phyloP scores from a whole-genome alignment of 129 eudicot species.

The Oenanthe sinensis region DNA sequence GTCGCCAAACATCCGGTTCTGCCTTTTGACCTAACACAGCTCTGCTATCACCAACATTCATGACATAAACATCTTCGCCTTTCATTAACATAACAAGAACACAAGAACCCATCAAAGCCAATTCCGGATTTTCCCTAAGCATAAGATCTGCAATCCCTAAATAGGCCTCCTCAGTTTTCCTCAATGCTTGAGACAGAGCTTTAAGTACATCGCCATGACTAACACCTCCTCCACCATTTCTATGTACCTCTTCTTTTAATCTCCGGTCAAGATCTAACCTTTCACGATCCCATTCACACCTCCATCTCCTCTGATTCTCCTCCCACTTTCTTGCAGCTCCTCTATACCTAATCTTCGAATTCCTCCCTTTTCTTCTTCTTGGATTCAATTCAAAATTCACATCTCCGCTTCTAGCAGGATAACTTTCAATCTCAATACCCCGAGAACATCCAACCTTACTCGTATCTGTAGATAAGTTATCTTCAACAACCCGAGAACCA shows the following conservation, averaged over 20 bases:
- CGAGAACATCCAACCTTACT: slow-evolving; percentile 25
- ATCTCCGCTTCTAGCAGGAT: slow-evolving; percentile 31
- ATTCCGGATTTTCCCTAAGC: slow-evolving; percentile 87
- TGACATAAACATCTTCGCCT: slow-evolving; percentile 92
- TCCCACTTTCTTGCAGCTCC: slow-evolving; percentile 74
- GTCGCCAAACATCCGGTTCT: slow-evolving; percentile 81
- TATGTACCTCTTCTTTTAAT: slow-evolving; percentile 56
- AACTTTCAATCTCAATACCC: slow-evolving; percentile 37
- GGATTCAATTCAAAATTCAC: slow-evolving; percentile 23
- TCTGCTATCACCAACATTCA: slow-evolving; percentile 95
- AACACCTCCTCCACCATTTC: slow-evolving; percentile 29
- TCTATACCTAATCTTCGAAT: slow-evolving; percentile 31
- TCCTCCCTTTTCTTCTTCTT: slow-evolving; percentile 33
- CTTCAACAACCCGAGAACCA: background rate
- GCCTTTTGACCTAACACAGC: slow-evolving; percentile 80
- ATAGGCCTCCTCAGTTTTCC: slow-evolving; percentile 82
- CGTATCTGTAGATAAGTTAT: slow-evolving; percentile 14
- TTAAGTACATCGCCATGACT: slow-evolving; percentile 74
- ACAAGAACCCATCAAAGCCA: slow-evolving; percentile 97
- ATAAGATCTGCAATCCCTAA: slow-evolving; percentile 81
- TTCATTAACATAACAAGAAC: slow-evolving; percentile 96
- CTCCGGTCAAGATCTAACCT: slow-evolving; percentile 82
- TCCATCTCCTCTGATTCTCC: slow-evolving; percentile 90
- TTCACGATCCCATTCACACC: slow-evolving; percentile 77
- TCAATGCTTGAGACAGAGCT: slow-evolving; percentile 71